Evolutionary conservation across 805 yeast genomes (phyloP), one percentile per base, ranked within the genome.

Genomic region (Vanderwaltozyma yarrowii): DNA sequence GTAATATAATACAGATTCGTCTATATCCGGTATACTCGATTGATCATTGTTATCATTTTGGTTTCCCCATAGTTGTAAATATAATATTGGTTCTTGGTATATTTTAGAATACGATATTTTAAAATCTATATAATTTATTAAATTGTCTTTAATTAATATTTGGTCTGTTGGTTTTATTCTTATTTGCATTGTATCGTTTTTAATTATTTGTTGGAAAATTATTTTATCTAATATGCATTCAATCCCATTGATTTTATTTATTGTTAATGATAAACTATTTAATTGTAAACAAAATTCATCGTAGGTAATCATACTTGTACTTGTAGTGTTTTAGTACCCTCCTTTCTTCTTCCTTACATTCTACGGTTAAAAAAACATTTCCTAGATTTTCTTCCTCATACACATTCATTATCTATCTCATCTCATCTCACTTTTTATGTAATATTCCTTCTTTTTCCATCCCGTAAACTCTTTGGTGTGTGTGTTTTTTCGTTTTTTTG

Each of bases 91-190:
- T 27, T 52, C 59, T 20, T 40, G 49, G 32, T 49, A 56, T 15
- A 48, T 33, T 3, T 32, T 23, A 5, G 47, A 39, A 41, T 52
- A 54, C 14, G 31, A 20, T 16, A 55, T 44, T 23, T 42, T 38
- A 7, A 52, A 26, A 31, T 51, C 52, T n/a, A 47, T 17, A n/a
- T 18, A 35, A 14, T 15, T 9, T 7, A 27, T 12, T 33, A 79
- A 46, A 45, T 8, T 4, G 11, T 12, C 4, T 11, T 13, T 18
- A 5, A 10, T 12, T 10, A 30, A 13, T 3, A 18, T 30, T 18
- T 24, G 5, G 4, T 8, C 11, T 30, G 30, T 14, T 16, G 32
- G 32, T 30, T 19, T 30, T 3, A 19, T 15, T 18, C 20, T 30
- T 13, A 30, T 30, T 9, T 13, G 3, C 19, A 30, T 30, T 7